These are phyloP conservation scores for Beauveria asiatica DNA, from an alignment of 2,329 filamentous ascomycete species.

Conservation along the genomic window DNA sequence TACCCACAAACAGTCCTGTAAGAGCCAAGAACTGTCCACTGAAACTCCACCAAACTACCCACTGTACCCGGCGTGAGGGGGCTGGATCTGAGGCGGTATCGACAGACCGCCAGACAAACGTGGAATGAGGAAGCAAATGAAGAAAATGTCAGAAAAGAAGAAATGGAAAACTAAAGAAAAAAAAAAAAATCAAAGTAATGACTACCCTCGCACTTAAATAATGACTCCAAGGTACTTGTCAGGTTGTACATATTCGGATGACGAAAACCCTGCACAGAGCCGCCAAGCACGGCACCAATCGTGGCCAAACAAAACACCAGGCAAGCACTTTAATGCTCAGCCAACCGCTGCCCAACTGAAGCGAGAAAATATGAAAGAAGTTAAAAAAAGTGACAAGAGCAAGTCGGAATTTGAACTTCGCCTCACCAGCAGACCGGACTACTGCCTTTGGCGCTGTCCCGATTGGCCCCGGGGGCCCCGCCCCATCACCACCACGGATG, in stretches of 20 bases:
- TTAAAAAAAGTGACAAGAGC: too few species aligned
- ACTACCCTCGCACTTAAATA: neutral
- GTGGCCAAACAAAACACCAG: neutral
- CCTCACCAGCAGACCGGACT: neutral
- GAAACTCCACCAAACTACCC: neutral
- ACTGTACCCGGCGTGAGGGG: neutral
- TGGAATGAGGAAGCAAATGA: neutral
- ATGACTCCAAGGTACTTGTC: neutral
- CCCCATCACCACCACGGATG: too few species aligned
- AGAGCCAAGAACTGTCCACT: neutral
- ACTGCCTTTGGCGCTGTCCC: neutral
- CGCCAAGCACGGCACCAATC: conserved; percentile 15
- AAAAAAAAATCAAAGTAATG: neutral
- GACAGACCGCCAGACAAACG: conserved; percentile 2
- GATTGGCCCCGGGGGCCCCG: neutral
- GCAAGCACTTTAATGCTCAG: neutral
- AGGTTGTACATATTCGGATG: neutral
- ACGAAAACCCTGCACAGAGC: neutral
- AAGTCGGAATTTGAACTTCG: neutral
- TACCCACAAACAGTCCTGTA: neutral
- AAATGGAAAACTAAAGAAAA: neutral
- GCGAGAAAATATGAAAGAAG: too few species aligned
- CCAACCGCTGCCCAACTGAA: neutral
- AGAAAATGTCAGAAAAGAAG: neutral
- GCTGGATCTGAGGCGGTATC: neutral